phyloP scores from a whole-genome alignment of 495 filamentous ascomycete species.

The Neurospora sublineolata region DNA sequence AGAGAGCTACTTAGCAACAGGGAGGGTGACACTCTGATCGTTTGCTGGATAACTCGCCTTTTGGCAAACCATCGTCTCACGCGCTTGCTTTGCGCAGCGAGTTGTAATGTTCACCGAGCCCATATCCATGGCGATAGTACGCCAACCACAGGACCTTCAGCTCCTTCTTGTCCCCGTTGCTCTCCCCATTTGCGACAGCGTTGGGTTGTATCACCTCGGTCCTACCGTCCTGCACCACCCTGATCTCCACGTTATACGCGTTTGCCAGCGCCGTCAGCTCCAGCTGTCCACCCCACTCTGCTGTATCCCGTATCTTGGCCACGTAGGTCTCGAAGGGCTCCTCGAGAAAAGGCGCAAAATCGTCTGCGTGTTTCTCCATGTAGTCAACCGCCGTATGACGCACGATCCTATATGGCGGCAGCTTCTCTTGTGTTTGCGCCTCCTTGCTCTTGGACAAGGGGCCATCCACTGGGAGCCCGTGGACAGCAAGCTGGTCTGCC shows the following conservation, averaged over 20 bases:
- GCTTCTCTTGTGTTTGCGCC: slow-evolving; percentile 8
- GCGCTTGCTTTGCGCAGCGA: slow-evolving; percentile 47
- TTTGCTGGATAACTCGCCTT: neutral
- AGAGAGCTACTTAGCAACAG: neutral
- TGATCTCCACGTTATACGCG: slow-evolving; percentile 70
- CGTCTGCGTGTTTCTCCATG: slow-evolving; percentile 39
- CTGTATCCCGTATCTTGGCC: slow-evolving; percentile 69
- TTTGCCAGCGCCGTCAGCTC: slow-evolving; percentile 78
- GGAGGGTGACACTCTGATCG: neutral
- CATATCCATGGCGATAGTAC: slow-evolving; percentile 88
- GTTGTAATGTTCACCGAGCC: slow-evolving; percentile 94
- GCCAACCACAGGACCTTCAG: slow-evolving; percentile 66
- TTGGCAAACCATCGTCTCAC: slow-evolving; percentile 11
- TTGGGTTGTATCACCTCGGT: slow-evolving; percentile 61
- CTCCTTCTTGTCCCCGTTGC: slow-evolving; percentile 12
- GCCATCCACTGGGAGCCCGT: slow-evolving; percentile 26
- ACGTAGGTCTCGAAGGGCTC: slow-evolving; percentile 67
- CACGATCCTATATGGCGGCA: slow-evolving; percentile 39
- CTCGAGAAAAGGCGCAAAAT: slow-evolving; percentile 60
- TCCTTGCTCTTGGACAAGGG: slow-evolving; percentile 2
- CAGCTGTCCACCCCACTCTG: slow-evolving; percentile 92
- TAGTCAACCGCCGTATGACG: slow-evolving; percentile 46
- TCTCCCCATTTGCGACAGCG: slow-evolving; percentile 15
- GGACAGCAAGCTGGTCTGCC: slow-evolving; percentile 60
- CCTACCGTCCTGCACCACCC: slow-evolving; percentile 73